Evolutionary conservation across 352 stramenopile genomes (phyloP).

Genomic region (Phytophthora pseudosyringae): DNA sequence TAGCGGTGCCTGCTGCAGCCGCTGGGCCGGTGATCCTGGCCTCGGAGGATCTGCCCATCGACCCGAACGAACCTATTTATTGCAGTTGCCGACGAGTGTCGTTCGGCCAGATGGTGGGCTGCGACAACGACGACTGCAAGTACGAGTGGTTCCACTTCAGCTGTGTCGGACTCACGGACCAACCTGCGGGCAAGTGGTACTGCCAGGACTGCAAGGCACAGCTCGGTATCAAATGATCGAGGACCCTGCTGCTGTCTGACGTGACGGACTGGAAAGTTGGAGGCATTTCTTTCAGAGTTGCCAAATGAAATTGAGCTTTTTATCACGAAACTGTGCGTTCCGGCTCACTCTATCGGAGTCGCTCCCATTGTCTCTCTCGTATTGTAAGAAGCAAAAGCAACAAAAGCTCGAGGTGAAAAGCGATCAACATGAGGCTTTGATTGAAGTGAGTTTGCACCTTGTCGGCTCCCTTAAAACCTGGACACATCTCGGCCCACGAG

Average conservation of each 20-base stretch:
- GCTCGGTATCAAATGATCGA: conserved; percentile 70
- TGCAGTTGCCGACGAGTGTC: conserved; percentile 88
- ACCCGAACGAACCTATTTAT: conserved; percentile 90
- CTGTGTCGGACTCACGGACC: conserved; percentile 87
- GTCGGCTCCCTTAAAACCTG: conserved; percentile 70
- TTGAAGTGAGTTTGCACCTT: not conserved
- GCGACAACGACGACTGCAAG: conserved; percentile 93
- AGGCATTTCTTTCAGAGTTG: too few species aligned
- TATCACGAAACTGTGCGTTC: too few species aligned
- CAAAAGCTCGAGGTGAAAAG: not conserved
- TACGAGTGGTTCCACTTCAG: conserved; percentile 94
- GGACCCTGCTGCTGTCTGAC: not conserved
- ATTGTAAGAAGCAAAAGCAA: not conserved
- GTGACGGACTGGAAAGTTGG: too few species aligned
- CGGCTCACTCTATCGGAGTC: too few species aligned
- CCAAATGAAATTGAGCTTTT: too few species aligned
- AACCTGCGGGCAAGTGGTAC: conserved; percentile 86
- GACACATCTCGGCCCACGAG: conserved; percentile 96
- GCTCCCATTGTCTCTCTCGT: not conserved
- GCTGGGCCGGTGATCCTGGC: conserved; percentile 44
- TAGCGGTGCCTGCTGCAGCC: conserved; percentile 21
- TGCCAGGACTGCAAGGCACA: conserved; percentile 79
- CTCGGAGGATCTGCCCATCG: conserved; percentile 81
- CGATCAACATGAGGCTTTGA: not conserved
- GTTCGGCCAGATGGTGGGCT: conserved; percentile 93